Base-by-base conservation (phyloP, 768 basidiomycete species). In the Tricholoma matsutake region DNA sequence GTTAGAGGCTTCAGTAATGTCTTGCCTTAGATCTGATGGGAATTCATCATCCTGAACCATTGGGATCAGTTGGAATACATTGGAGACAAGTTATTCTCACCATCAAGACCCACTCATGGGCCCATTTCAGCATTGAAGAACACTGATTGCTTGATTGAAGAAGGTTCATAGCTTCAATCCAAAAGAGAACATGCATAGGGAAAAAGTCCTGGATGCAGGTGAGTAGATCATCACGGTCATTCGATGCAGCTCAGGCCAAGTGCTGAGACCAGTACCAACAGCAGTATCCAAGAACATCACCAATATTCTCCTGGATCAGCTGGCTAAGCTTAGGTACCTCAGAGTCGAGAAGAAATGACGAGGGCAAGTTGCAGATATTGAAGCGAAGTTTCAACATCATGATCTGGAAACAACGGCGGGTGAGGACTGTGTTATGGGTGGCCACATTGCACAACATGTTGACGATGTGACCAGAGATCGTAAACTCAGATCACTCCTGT, bases 91-190 rank as follows among this genome's bases (percentile, higher is more conserved):
- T 0, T 11, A 10, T 29, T 41, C 34, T 61, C 32, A 64, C 58
- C 35, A 57, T 60, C 18, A 9, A n/a, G n/a, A n/a, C n/a, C n/a
- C n/a, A 65, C 25, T 64, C 3, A 52, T 16, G 49, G 1, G 57
- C 60, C 7, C 32, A 14, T 43, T 58, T 60, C 59, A 69, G 65
- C 62, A 67, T 67, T 1, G 57, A n/a, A 58, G 22, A 56, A 62
- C 70, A 69, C 28, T 53, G 61, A 28, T n/a, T 18, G 11, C 55
- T 14, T 3, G 56, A 64, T 16, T 57, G 55, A 16, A 71, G 61
- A 8, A 72, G 63, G 58, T 70, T 68, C 71, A 72, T 72, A 14
- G 67, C 65, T 54, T 72, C 69, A 34, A 71, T 70, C 71, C 69
- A 72, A 57, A 72, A n/a, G 69, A 72, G 62, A 1, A 63, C 60